A percentile compares a stretch with the other conserved stretches of the same genome.
Conservation (phyloP, 179 eudicot genomes). For the Monotropa hypopitys region DNA sequence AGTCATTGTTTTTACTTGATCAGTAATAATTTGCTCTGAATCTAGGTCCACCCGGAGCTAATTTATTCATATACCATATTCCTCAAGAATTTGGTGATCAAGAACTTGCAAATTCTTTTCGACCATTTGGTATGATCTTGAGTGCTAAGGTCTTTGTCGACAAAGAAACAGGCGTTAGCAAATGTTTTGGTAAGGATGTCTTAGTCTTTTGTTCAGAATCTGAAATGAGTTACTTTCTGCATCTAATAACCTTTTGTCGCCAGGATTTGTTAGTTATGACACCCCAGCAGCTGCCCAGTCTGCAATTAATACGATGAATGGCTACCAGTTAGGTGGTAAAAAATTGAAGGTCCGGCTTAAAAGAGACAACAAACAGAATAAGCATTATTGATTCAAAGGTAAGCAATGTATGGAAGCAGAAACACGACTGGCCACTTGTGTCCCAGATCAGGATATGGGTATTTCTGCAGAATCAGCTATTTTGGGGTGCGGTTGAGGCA, state of each 20-base stretch:
- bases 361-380: conserved; percentile 69
- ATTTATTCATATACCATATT: conserved; percentile 90
- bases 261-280: conserved; percentile 96
- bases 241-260: conserved; percentile 15
- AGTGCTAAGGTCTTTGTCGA: conserved; percentile 95
- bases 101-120: conserved; percentile 74
- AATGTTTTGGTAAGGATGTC: conserved; percentile 67
- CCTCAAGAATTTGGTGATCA: conserved; percentile 95
- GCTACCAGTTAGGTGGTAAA: conserved; percentile 76
- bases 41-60: conserved; percentile 92
- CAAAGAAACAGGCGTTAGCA: conserved; percentile 89
- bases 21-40: neutral
- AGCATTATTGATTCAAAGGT: conserved; percentile 38
- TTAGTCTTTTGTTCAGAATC: neutral
- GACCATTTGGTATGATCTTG: conserved; percentile 69
- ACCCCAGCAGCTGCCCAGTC: conserved; percentile 70
- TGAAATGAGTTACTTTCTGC: neutral
- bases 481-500: conserved; percentile 11
- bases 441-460: conserved; percentile 15
- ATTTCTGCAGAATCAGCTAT: conserved; percentile 12
- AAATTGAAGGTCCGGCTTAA: conserved; percentile 96
- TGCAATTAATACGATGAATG: conserved; percentile 85
- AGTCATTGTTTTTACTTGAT: neutral
- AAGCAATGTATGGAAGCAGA: conserved; percentile 14
- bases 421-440: conserved; percentile 11